Conservation (phyloP, 1,139 yeast genomes). For the Meyerozyma smithsonii region DNA sequence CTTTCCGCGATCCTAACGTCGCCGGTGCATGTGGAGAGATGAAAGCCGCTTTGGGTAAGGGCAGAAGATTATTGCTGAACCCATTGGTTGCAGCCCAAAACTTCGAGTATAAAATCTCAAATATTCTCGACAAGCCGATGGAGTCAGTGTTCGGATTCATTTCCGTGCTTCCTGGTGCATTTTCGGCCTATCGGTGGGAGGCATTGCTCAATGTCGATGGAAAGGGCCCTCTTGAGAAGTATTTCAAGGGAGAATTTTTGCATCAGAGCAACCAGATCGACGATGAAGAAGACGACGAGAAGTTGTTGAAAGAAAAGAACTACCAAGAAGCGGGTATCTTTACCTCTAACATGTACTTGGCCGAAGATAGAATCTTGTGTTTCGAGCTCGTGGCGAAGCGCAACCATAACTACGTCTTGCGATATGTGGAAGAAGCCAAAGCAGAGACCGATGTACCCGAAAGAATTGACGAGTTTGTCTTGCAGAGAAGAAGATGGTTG, state of each 20-base stretch:
- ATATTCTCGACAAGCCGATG: slow-evolving; percentile 78
- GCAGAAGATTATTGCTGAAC: slow-evolving; percentile 50
- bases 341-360: slow-evolving; percentile 79
- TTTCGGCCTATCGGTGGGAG: slow-evolving; percentile 73
- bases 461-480: slow-evolving; percentile 61
- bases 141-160: slow-evolving; percentile 81
- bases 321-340: slow-evolving; percentile 58
- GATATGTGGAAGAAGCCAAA: slow-evolving; percentile 70
- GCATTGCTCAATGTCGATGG: slow-evolving; percentile 66
- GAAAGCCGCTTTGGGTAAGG: slow-evolving; percentile 61
- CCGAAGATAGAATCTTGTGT: slow-evolving; percentile 80
- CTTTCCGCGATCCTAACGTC: slow-evolving; percentile 68
- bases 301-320: slow-evolving; percentile 37
- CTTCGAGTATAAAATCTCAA: slow-evolving; percentile 79
- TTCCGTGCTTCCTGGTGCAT: slow-evolving; percentile 81
- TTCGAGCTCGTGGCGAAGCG: slow-evolving; percentile 77
- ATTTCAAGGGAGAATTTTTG: slow-evolving; percentile 73
- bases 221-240: slow-evolving; percentile 70
- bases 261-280: slow-evolving; percentile 42
- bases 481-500: slow-evolving; percentile 81
- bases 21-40: slow-evolving; percentile 91
- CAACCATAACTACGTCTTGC: slow-evolving; percentile 54
- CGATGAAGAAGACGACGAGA: slow-evolving; percentile 37
- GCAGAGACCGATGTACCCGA: slow-evolving; percentile 88
- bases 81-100: slow-evolving; percentile 84